phyloP scores from a whole-genome alignment of 306 rosid species.

The Rubus parviflorus region DNA sequence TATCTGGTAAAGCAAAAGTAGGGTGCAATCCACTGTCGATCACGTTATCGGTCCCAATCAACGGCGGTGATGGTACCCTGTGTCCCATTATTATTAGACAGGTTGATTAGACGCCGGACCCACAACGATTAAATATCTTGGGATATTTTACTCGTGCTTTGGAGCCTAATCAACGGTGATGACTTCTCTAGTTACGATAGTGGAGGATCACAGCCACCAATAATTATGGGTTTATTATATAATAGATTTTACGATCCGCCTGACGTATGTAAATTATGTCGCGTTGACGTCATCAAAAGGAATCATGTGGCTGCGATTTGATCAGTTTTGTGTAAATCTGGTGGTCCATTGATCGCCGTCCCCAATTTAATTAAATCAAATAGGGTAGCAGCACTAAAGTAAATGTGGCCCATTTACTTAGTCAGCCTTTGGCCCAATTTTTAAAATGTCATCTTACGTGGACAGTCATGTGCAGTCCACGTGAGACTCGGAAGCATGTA shows the following conservation, averaged over 20 bases:
- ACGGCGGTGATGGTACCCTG: not conserved
- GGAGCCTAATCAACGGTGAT: not conserved
- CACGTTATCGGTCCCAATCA: not conserved
- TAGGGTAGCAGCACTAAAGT: no score
- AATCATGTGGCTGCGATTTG: no score
- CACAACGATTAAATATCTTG: not conserved
- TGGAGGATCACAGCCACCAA: not conserved
- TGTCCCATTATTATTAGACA: not conserved
- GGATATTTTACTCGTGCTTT: not conserved
- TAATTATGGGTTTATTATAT: not conserved
- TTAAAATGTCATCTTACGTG: no score
- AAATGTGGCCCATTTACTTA: no score
- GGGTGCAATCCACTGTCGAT: no score
- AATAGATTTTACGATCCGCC: not conserved
- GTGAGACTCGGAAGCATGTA: no score
- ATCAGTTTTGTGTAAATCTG: no score
- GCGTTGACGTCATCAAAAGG: not conserved
- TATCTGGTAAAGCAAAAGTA: no score
- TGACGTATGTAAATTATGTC: not conserved
- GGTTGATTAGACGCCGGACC: not conserved
- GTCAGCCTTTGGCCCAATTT: no score
- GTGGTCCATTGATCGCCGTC: no score
- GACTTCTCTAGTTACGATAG: not conserved
- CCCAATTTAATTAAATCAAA: no score
- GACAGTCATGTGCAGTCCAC: no score